Percentiles rank a stretch among this genome's conserved stretches.
Conservation (phyloP, 2,329 filamentous ascomycete species). For the Fusarium subtropicale region DNA sequence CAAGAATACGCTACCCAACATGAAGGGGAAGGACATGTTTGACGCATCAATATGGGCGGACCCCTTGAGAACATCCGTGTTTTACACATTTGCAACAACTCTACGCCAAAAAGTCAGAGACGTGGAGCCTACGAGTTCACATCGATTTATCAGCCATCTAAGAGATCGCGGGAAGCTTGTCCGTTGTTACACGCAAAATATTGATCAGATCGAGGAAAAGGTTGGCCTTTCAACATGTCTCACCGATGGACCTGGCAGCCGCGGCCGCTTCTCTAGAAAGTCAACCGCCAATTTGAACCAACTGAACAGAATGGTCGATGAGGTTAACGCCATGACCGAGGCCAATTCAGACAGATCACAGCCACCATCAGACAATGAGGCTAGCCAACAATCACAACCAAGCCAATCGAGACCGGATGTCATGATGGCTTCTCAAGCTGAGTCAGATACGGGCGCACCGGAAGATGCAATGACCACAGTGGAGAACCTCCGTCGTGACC, state of each 20-base stretch:
- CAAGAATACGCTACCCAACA: conserved; percentile 62
- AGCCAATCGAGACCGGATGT: conserved; percentile 32
- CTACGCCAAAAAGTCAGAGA: conserved; percentile 72
- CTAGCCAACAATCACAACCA: conserved; percentile 32
- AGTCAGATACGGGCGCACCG: conserved; percentile 37
- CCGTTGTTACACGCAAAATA: conserved; percentile 80
- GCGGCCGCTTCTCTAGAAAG: conserved; percentile 68
- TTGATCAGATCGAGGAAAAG: conserved; percentile 78
- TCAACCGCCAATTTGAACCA: conserved; percentile 53
- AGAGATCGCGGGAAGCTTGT: conserved; percentile 75
- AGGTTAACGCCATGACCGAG: conserved; percentile 42
- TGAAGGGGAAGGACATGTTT: conserved; percentile 79
- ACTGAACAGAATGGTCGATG: conserved; percentile 55
- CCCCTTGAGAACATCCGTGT: conserved; percentile 74
- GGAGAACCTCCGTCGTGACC: conserved; percentile 46
- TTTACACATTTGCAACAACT: conserved; percentile 78
- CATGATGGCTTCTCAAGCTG: conserved; percentile 21
- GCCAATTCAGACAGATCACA: conserved; percentile 40
- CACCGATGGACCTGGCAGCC: conserved; percentile 69
- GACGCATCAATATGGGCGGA: conserved; percentile 78
- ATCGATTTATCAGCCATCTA: conserved; percentile 75
- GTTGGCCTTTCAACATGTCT: conserved; percentile 75
- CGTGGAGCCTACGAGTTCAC: conserved; percentile 73
- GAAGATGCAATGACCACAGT: conserved; percentile 34
- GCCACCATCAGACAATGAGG: conserved; percentile 37